Conservation (phyloP, 768 basidiomycete genomes). For the Amanita thiersii region DNA sequence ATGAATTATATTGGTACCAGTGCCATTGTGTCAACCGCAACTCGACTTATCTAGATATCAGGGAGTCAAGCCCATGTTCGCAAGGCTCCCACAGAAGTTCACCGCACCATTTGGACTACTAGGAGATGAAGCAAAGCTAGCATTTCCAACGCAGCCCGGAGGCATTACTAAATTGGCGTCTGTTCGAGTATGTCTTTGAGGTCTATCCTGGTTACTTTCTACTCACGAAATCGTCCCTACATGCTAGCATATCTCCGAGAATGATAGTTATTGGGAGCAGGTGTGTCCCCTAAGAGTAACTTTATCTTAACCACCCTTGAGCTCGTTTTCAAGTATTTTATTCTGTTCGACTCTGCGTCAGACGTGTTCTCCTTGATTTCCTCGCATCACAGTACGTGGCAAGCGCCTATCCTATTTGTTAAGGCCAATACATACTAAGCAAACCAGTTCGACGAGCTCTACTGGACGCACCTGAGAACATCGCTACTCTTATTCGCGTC, state of each 20-base stretch:
- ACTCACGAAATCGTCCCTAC: constrained; percentile 3
- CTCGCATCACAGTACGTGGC: constrained; percentile 68
- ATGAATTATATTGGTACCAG: background rate
- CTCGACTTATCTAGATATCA: too few relatives aligned
- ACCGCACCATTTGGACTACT: constrained; percentile 71
- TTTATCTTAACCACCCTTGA: background rate
- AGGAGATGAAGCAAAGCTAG: constrained; percentile 83
- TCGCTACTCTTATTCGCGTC: constrained; percentile 72
- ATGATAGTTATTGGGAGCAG: constrained; percentile 88
- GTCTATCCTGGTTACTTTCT: background rate
- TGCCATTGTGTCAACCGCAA: background rate
- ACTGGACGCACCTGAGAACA: constrained; percentile 76
- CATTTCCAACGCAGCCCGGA: constrained; percentile 74
- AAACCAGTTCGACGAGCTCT: constrained; percentile 81
- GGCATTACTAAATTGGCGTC: constrained; percentile 74
- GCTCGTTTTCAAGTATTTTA: constrained; percentile 51
- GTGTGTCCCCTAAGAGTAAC: constrained; percentile 32
- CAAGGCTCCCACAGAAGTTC: constrained; percentile 65
- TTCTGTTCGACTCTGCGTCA: constrained; percentile 81
- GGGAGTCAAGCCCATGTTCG: constrained; percentile 61
- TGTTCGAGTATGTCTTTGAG: constrained; percentile 49
- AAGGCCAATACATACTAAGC: too few relatives aligned
- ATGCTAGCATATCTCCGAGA: constrained; percentile 60
- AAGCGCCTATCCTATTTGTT: constrained; percentile 6
- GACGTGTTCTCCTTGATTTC: constrained; percentile 89